phyloP scores from a whole-genome alignment of 768 basidiomycete genomes.

The Suillus sp. region DNA sequence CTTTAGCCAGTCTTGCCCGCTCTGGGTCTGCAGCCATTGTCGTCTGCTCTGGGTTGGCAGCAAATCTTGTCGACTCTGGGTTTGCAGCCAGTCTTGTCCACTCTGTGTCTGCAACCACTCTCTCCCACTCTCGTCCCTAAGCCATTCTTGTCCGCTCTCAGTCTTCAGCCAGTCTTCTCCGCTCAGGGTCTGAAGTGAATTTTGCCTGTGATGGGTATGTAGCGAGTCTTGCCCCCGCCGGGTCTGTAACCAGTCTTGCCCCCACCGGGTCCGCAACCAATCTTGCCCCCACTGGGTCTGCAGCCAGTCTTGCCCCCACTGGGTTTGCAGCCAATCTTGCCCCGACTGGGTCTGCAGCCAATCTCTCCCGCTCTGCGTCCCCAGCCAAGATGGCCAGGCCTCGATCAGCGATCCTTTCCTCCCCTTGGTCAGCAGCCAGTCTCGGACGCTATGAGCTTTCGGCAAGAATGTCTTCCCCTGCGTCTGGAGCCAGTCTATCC shows the following conservation, averaged over 20 bases:
- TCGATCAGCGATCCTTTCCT: background rate
- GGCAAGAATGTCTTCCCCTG: background rate
- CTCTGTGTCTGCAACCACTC: background rate
- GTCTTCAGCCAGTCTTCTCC: slow-evolving; percentile 1
- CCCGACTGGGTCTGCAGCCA: background rate
- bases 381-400: slow-evolving; percentile 2
- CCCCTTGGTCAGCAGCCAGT: background rate
- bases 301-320: background rate
- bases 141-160: background rate
- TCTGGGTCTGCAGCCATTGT: background rate
- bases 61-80: background rate
- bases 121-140: background rate
- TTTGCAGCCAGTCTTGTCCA: background rate
- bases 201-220: background rate
- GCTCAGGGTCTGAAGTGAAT: background rate
- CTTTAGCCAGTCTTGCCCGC: background rate
- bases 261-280: background rate
- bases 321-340: background rate
- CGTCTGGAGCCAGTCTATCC: background rate
- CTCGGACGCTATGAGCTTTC: background rate
- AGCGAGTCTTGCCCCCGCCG: background rate
- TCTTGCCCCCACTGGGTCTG: background rate
- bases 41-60: background rate
- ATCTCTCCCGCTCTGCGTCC: background rate
- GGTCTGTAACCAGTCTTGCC: background rate